Base-by-base conservation (phyloP, 1,139 yeast species). In the Sugiyamaella xylanicola region DNA sequence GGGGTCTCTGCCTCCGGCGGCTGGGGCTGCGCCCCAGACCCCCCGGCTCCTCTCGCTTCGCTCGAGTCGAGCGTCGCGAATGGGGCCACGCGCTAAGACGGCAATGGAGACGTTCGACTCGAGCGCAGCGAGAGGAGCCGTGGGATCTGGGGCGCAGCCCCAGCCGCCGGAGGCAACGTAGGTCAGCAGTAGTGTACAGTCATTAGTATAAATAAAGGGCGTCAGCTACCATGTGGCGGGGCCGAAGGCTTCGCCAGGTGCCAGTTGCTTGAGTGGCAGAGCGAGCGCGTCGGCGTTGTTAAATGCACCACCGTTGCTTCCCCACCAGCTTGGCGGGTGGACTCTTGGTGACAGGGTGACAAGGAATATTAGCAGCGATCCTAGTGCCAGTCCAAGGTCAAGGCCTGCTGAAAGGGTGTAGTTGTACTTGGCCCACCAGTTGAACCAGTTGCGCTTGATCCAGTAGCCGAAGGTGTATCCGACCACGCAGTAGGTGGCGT, bases 371-470 rank as follows among this genome's bases (percentile, higher is more conserved):
- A 82, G 65, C 58, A 80, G 70, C 51, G 79, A 72, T 13, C 81
- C 75, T 65, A 80, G 73, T 3, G 84, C 84, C 59, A 83, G 70
- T 49, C 86, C 84, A 52, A 80, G 72, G 63, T 80, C 85, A 58
- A 84, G 65, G 21, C 82, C 87, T 1, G 85, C 84, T 25, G 85
- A 78, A 57, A 83, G 71, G 25, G 82, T 73, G 65, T 81, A 83
- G 68, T 81, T 82, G 72, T 84, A 84, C 72, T 83, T 83, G 44
- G 82, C 73, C 87, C 87, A 84, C 87, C 87, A 84, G 61, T 76
- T 76, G 66, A 80, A 78, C 72, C 77, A 79, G 60, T 72, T 72
- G 49, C 78, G 74, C 62, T 79, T 80, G 58, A 82, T 67, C 68
- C 72, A 77, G 69, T 72, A 81, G 52, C 80, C 81, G 68, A 82